These are phyloP conservation scores for Nepenthes mirabilis DNA, from an alignment of 148 eudicot species.

Conservation along the genomic window DNA sequence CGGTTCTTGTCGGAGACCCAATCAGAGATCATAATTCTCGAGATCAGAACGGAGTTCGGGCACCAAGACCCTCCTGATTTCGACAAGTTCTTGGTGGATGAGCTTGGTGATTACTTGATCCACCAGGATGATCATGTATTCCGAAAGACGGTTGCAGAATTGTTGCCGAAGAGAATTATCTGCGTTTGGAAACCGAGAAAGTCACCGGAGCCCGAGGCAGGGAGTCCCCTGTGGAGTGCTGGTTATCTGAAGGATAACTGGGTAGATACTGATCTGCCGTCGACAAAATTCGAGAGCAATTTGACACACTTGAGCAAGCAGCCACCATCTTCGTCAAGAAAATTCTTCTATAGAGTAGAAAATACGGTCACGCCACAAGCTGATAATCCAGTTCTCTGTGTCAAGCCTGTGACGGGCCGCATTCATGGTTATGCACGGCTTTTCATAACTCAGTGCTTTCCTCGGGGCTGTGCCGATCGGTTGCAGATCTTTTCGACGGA, in stretches of 20 bases:
- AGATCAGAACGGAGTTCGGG: slow-evolving; percentile 82
- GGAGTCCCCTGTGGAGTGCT: slow-evolving; percentile 52
- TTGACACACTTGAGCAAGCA: slow-evolving; percentile 62
- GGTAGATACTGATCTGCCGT: slow-evolving; percentile 85
- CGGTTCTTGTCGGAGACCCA: slow-evolving; percentile 60
- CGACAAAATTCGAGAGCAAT: slow-evolving; percentile 83
- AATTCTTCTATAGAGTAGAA: slow-evolving; percentile 76
- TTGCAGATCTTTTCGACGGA: slow-evolving; percentile 79
- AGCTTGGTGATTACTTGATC: slow-evolving; percentile 62
- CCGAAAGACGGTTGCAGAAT: slow-evolving; percentile 46
- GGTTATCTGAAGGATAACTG: slow-evolving; percentile 77
- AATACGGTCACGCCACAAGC: slow-evolving; percentile 90
- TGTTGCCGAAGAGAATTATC: slow-evolving; percentile 65
- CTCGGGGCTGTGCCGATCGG: slow-evolving; percentile 39
- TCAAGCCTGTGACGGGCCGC: slow-evolving; percentile 67
- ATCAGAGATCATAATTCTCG: slow-evolving; percentile 79
- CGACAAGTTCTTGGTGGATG: slow-evolving; percentile 50
- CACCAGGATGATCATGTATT: slow-evolving; percentile 76
- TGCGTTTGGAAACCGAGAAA: slow-evolving; percentile 90
- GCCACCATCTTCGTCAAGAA: slow-evolving; percentile 37
- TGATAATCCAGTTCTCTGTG: slow-evolving; percentile 77
- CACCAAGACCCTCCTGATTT: slow-evolving; percentile 81
- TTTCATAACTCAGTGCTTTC: slow-evolving; percentile 56
- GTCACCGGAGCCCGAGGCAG: slow-evolving; percentile 33
- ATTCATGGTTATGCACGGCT: slow-evolving; percentile 65